Evolutionary conservation across 257 asterid species (phyloP), one percentile per base, ranked within the genome.

Genomic region (Capsicum baccatum): DNA sequence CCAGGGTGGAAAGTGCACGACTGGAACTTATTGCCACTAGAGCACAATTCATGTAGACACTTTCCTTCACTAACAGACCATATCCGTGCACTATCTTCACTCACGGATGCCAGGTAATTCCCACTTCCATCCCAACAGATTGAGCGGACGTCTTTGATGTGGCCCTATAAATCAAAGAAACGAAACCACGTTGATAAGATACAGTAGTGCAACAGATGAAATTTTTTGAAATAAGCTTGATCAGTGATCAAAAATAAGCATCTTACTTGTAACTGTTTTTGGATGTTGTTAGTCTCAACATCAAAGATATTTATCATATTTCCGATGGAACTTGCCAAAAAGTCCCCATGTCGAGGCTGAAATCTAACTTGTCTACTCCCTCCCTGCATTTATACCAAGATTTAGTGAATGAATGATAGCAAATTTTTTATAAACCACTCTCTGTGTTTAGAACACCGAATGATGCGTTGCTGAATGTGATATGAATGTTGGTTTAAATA

Each of bases 1-100:
- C 54, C 90, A 3, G 92, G 93, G 83, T 87, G 91, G 87, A 89
- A 91, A 9, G 89, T 87, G 91, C 92, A 87, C 0, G 91, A 91
- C 3, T 83, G 83, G 64, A 91, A 92, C 74, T 83, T 87, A 80
- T 85, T 84, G 0, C 85, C 91, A 81, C 55, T 10, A 48, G 87
- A 85, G 8, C 39, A 71, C 85, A 91, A 55, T 79, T 86, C 82
- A 37, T 88, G 85, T 35, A 90, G 9, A 57, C 89, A 82, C 50
- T 81, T 83, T n/a, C 86, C 88, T 9, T 89, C 90, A 0, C 71
- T 8, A 2, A 42, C 50, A 63, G 91, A 84, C 92, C 93, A 91
- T n/a, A 91, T 84, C 48, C 91, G 86, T 5, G 86, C 88, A 82
- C 91, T 84, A 57, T 90, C 93, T 79, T 90, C 85, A 64, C 92